Conservation (phyloP, 2,329 filamentous ascomycete genomes). For the Teratosphaeriaceae sp. region DNA sequence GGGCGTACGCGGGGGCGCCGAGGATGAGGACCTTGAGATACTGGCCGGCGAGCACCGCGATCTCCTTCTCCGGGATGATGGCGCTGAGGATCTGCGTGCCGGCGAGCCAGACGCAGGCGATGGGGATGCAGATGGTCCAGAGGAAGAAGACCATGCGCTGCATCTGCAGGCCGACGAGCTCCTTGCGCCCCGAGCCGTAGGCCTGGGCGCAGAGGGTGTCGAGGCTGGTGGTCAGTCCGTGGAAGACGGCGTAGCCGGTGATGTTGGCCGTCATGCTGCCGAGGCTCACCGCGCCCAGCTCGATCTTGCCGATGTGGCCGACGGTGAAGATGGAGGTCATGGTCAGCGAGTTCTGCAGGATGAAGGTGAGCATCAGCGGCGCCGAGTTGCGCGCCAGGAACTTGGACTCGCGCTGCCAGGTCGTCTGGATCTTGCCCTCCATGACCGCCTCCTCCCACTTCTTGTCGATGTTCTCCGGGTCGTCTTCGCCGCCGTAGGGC, state of each 20-base stretch:
- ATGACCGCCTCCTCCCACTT: conserved; percentile 83
- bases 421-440: conserved; percentile 75
- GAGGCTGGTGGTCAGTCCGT: conserved; percentile 74
- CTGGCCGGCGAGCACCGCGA: conserved; percentile 62
- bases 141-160: conserved; percentile 78
- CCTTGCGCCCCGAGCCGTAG: conserved; percentile 83
- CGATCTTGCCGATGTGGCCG: conserved; percentile 43
- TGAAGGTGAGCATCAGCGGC: conserved; percentile 41
- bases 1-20: conserved; percentile 68
- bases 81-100: conserved; percentile 55
- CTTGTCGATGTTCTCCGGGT: conserved; percentile 55
- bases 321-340: conserved; percentile 44
- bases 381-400: conserved; percentile 52
- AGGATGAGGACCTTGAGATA: conserved; percentile 66
- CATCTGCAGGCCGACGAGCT: conserved; percentile 77
- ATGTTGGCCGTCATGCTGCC: conserved; percentile 45
- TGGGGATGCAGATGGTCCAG: conserved; percentile 63
- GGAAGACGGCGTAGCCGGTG: conserved; percentile 42
- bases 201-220: conserved; percentile 93
- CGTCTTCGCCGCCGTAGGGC: conserved; percentile 43
- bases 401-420: conserved; percentile 84
- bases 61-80: conserved; percentile 65
- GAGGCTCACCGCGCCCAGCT: conserved; percentile 42
- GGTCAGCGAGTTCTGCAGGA: conserved; percentile 44
- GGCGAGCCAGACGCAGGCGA: conserved; percentile 63